These are phyloP conservation scores for Kitagawia praeruptora DNA, from an alignment of 129 eudicot species.

Conservation along the genomic window DNA sequence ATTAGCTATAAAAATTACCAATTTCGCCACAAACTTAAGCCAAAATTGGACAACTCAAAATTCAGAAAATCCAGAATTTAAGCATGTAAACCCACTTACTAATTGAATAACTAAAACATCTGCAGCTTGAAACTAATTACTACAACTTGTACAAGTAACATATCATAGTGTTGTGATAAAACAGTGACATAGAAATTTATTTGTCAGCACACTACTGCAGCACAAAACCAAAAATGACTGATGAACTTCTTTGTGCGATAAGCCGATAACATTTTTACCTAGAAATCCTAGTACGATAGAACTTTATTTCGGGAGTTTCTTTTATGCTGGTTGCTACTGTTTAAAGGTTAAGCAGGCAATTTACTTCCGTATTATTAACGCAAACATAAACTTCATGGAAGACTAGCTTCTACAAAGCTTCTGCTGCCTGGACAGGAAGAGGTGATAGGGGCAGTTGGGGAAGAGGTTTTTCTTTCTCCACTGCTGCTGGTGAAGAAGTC, in stretches of 20 bases:
- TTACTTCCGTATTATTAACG: neutral
- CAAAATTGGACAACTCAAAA: neutral
- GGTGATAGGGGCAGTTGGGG: constrained; percentile 20
- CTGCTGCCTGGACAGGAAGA: constrained; percentile 21
- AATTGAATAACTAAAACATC: neutral
- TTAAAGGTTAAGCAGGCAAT: neutral
- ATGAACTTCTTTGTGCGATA: neutral
- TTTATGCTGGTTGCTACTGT: neutral
- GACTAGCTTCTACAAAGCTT: constrained; percentile 25
- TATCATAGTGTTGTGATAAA: neutral
- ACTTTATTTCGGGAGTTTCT: neutral
- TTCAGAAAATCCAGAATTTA: neutral
- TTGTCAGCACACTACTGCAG: neutral
- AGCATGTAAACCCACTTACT: neutral
- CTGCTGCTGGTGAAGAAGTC: constrained; percentile 9
- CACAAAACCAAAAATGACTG: neutral
- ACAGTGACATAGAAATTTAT: neutral
- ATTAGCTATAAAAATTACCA: neutral
- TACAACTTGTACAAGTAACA: neutral
- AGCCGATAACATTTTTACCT: neutral
- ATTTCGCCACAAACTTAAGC: neutral
- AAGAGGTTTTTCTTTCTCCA: constrained; percentile 17
- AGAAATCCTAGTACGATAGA: neutral
- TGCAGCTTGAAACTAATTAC: neutral
- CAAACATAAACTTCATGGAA: constrained; percentile 9